A percentile compares a stretch with the other conserved stretches of the same genome.
Evolutionary conservation across 2,329 filamentous ascomycete species (phyloP).

Genomic region (Penicillium vulpinum): DNA sequence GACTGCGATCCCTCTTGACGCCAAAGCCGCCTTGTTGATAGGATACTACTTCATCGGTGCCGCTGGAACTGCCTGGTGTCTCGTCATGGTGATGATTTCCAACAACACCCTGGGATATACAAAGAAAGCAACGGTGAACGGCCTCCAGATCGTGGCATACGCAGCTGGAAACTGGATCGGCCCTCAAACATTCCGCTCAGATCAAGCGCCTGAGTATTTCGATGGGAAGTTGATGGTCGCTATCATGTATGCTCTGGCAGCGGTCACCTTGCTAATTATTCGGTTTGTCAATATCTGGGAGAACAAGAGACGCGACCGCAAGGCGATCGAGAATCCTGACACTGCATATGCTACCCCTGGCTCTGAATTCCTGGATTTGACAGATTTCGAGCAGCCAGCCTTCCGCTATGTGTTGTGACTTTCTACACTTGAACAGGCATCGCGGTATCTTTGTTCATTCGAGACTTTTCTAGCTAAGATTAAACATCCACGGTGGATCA

Average conservation of each 20-base stretch:
- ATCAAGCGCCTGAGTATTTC: conserved; percentile 33
- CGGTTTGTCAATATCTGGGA: conserved; percentile 10
- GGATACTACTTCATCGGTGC: conserved; percentile 40
- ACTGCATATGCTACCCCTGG: not conserved
- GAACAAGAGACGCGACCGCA: conserved; percentile 10
- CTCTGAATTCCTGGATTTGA: conserved; percentile 13
- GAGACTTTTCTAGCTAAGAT: not conserved
- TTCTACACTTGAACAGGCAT: not conserved
- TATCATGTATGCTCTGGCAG: conserved; percentile 11
- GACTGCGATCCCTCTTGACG: conserved; percentile 18
- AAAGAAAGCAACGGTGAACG: conserved; percentile 38
- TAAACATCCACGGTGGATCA: not conserved
- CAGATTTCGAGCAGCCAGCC: conserved; percentile 15
- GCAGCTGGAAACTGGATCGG: conserved; percentile 43
- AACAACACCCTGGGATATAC: conserved; percentile 32
- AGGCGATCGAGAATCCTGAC: not conserved
- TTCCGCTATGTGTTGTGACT: conserved; percentile 14
- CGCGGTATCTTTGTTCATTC: not conserved
- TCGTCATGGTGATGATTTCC: conserved; percentile 18
- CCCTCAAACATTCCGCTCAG: conserved; percentile 39
- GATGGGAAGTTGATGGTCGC: conserved; percentile 15
- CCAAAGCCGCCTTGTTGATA: conserved; percentile 34
- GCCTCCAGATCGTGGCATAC: conserved; percentile 39
- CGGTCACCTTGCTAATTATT: not conserved
- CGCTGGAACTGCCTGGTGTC: conserved; percentile 22